Percentiles rank a stretch among this genome's conserved stretches.
phyloP scores from a whole-genome alignment of 805 yeast species.

The Ogataea henricii region DNA sequence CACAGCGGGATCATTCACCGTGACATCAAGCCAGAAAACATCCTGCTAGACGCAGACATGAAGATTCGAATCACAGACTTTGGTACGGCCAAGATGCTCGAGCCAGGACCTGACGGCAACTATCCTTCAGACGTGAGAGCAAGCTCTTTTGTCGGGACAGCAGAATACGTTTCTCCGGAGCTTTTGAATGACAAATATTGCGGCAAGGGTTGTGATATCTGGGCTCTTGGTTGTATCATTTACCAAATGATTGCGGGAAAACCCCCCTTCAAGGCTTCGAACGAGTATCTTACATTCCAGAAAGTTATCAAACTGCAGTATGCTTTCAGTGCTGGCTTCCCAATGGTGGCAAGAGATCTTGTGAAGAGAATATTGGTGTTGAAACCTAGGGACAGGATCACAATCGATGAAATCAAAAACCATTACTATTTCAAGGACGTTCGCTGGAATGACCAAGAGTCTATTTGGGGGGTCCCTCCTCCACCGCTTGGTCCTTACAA shows the following conservation, averaged over 20 bases:
- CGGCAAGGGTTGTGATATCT: slow-evolving; percentile 60
- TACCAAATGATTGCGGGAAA: slow-evolving; percentile 67
- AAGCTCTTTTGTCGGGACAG: slow-evolving; percentile 83
- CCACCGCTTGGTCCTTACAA: slow-evolving; percentile 75
- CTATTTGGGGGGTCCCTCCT: slow-evolving; percentile 59
- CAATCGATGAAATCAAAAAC: slow-evolving; percentile 54
- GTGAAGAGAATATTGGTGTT: slow-evolving; percentile 67
- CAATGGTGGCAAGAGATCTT: slow-evolving; percentile 68
- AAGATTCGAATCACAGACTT: slow-evolving; percentile 76
- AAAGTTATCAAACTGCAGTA: slow-evolving; percentile 77
- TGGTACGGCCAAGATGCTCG: slow-evolving; percentile 78
- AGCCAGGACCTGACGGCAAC: slow-evolving; percentile 49
- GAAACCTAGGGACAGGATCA: slow-evolving; percentile 63
- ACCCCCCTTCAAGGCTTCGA: slow-evolving; percentile 82
- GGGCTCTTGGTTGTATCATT: slow-evolving; percentile 64
- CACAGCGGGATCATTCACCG: slow-evolving; percentile 75
- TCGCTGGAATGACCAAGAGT: slow-evolving; percentile 53
- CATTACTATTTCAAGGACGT: slow-evolving; percentile 64
- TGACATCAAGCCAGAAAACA: slow-evolving; percentile 84
- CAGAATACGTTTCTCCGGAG: slow-evolving; percentile 84
- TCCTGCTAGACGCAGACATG: slow-evolving; percentile 60
- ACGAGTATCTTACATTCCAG: slow-evolving; percentile 80
- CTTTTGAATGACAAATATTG: slow-evolving; percentile 69
- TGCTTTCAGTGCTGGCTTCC: slow-evolving; percentile 86
- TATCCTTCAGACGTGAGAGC: slow-evolving; percentile 72